Conservation (phyloP, 2,329 filamentous ascomycete genomes). For the Nemania diffusa region DNA sequence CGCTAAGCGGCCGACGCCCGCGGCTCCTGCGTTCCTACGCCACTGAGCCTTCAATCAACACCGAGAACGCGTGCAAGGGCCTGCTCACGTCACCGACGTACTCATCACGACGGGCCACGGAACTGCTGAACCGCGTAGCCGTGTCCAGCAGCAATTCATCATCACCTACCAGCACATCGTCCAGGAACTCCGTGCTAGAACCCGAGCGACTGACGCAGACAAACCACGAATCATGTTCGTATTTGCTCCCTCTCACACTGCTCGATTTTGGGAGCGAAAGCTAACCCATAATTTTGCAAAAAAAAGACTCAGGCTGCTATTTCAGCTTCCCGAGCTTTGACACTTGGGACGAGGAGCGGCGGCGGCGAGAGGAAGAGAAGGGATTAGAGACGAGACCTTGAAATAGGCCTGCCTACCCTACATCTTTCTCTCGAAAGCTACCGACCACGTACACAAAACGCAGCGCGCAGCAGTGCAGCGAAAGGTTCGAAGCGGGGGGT, state of each 20-base stretch:
- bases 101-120: slow-evolving; percentile 62
- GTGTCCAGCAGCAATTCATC: slow-evolving; percentile 58
- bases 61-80: slow-evolving; percentile 63
- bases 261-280: background rate
- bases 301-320: slow-evolving; percentile 63
- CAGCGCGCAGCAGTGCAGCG: background rate
- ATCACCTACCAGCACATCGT: slow-evolving; percentile 52
- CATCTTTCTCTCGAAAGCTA: slow-evolving; percentile 1
- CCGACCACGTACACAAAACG: background rate
- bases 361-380: slow-evolving; percentile 54
- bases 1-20: slow-evolving; percentile 57
- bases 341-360: slow-evolving; percentile 65
- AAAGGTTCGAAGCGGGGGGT: slow-evolving; percentile 3
- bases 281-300: slow-evolving; percentile 34
- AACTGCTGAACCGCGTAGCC: slow-evolving; percentile 65
- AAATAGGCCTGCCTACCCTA: slow-evolving; percentile 1
- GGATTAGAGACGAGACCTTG: slow-evolving; percentile 38
- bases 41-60: slow-evolving; percentile 68
- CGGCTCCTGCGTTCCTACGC: slow-evolving; percentile 64
- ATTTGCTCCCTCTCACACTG: background rate
- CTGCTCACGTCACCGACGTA: slow-evolving; percentile 58
- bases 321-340: slow-evolving; percentile 81
- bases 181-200: slow-evolving; percentile 52
- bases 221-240: slow-evolving; percentile 44
- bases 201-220: slow-evolving; percentile 41